Percentiles rank a stretch among this genome's conserved stretches.
Evolutionary conservation across 163 green algal genomes (phyloP).

Genomic region (Scenedesmus sp.): DNA sequence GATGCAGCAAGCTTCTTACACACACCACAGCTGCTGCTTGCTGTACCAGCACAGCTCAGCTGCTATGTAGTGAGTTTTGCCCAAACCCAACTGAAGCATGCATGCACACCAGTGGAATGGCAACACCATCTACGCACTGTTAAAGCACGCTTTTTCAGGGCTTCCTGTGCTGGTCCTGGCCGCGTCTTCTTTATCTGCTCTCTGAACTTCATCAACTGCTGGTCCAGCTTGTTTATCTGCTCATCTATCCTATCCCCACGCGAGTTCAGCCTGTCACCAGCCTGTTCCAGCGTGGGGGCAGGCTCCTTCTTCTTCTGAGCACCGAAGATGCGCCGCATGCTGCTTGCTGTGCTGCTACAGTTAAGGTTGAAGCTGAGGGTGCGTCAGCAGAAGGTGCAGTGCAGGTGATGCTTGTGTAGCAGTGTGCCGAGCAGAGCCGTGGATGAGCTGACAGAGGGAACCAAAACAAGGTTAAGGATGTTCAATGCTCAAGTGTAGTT

Average conservation of each 20-base stretch:
- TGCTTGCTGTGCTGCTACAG: background rate
- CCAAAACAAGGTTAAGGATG: background rate
- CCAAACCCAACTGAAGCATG: background rate
- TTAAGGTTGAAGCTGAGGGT: background rate
- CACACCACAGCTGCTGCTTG: background rate
- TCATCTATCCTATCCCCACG: constrained; percentile 83
- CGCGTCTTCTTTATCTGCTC: constrained; percentile 89
- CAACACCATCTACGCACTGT: constrained; percentile 51
- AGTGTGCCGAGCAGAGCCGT: background rate
- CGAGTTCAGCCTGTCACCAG: constrained; percentile 49
- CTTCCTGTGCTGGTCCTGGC: constrained; percentile 86
- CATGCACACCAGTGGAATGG: background rate
- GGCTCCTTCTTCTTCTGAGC: constrained; percentile 86
- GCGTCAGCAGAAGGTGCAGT: background rate
- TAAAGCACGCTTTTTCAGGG: constrained; percentile 84
- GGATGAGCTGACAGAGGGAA: background rate
- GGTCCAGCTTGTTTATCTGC: constrained; percentile 95
- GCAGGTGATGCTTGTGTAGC: background rate
- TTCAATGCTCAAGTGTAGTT: background rate
- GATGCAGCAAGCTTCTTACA: background rate
- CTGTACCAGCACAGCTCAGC: background rate
- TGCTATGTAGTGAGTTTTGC: background rate
- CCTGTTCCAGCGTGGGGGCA: constrained; percentile 88
- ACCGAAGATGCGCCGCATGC: constrained; percentile 97
- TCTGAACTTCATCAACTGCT: constrained; percentile 88